Evolutionary conservation across 805 yeast species (phyloP).

Genomic region (Candida ficus): DNA sequence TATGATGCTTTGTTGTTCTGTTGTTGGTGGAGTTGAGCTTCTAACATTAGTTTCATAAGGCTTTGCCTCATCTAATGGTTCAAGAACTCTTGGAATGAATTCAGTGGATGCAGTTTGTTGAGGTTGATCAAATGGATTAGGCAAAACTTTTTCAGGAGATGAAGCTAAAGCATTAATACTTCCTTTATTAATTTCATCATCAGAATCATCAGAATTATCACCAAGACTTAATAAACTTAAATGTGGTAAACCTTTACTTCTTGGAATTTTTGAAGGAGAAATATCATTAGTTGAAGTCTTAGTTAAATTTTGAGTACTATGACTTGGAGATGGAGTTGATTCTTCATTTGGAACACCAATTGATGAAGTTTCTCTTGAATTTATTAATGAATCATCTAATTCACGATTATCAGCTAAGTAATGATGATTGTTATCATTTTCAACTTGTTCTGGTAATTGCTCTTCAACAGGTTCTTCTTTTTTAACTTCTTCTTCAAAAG

Average conservation of each 20-base stretch:
- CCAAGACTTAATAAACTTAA: constrained; percentile 21
- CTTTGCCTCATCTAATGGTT: constrained; percentile 10
- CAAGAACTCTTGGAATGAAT: constrained; percentile 8
- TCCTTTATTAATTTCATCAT: constrained; percentile 8
- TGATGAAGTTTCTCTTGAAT: neutral
- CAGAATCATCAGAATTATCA: constrained; percentile 18
- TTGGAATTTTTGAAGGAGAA: constrained; percentile 23
- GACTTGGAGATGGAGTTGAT: constrained; percentile 22
- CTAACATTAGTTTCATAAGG: constrained; percentile 1
- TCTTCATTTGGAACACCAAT: constrained; percentile 15
- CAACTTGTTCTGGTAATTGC: neutral
- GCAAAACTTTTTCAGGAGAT: neutral
- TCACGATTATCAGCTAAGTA: constrained; percentile 21
- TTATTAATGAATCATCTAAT: constrained; percentile 8
- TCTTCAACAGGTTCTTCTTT: neutral
- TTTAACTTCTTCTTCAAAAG: neutral
- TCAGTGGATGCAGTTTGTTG: constrained; percentile 1
- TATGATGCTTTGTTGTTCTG: neutral
- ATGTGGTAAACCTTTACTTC: constrained; percentile 23
- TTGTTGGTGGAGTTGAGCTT: constrained; percentile 3
- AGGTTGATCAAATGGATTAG: neutral
- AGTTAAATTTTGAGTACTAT: neutral
- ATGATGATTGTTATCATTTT: constrained; percentile 14
- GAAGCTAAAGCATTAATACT: neutral
- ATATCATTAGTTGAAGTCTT: neutral